Percentiles rank a stretch among this genome's conserved stretches.
These are phyloP conservation scores for Clausena lansium DNA, from an alignment of 345 rosid genomes.

Conservation along the genomic window DNA sequence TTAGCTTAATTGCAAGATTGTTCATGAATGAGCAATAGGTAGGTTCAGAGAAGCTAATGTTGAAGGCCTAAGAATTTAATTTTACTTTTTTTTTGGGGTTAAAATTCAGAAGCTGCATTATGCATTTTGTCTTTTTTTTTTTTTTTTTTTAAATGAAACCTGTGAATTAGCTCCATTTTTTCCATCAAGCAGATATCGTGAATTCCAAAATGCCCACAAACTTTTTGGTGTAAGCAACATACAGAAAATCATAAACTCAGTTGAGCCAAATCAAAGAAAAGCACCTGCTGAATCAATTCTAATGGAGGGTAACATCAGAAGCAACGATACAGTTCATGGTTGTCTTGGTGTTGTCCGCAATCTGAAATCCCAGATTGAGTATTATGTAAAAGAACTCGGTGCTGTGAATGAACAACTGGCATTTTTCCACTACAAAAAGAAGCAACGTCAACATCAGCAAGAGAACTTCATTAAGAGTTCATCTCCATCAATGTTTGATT, in stretches of 20 bases:
- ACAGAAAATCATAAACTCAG: slow-evolving; percentile 12
- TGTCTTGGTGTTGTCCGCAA: no score
- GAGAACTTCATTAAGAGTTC: not conserved
- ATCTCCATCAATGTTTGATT: not conserved
- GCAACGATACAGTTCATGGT: slow-evolving; percentile 13
- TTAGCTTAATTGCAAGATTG: no score
- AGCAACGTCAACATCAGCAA: not conserved
- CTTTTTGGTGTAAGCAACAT: slow-evolving; percentile 26
- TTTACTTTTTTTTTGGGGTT: no score
- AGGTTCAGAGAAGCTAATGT: no score
- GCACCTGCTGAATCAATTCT: slow-evolving; percentile 26
- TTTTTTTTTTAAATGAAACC: no score
- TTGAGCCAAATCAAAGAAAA: slow-evolving; percentile 10
- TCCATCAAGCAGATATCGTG: slow-evolving; percentile 8
- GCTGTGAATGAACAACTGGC: no score
- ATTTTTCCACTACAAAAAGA: not conserved
- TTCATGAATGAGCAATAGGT: no score
- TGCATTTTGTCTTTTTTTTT: no score
- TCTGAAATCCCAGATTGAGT: no score
- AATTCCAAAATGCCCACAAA: slow-evolving; percentile 22
- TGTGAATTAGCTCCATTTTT: slow-evolving; percentile 25
- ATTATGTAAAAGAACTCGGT: no score
- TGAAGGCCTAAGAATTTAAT: no score
- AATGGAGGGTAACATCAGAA: slow-evolving; percentile 10
- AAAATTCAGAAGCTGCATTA: no score